These are phyloP conservation scores for Acanthochlamys bracteata DNA, from an alignment of 106 monocot genomes.

Conservation along the genomic window DNA sequence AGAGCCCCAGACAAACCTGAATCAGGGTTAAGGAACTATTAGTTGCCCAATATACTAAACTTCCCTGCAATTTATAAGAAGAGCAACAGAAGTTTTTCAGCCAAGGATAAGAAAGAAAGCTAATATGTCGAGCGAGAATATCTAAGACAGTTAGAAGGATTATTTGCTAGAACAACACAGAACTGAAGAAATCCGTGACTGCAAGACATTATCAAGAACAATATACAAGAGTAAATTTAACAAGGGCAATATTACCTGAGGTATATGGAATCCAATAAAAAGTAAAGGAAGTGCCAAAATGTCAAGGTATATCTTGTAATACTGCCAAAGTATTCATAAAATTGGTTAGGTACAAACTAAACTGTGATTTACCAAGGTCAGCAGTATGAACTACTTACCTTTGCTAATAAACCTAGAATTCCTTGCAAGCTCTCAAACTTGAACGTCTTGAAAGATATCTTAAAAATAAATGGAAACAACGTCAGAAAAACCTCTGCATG, in stretches of 20 bases:
- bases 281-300: slow-evolving; percentile 72
- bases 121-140: too few species aligned
- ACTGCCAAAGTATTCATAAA: slow-evolving; percentile 44
- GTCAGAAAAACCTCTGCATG: neutral
- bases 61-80: slow-evolving; percentile 65
- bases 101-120: too few species aligned
- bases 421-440: slow-evolving; percentile 46
- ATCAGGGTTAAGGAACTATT: slow-evolving; percentile 73
- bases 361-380: neutral
- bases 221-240: slow-evolving; percentile 3
- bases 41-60: slow-evolving; percentile 86
- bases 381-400: slow-evolving; percentile 34
- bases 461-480: slow-evolving; percentile 5
- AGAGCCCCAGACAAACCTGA: slow-evolving; percentile 47
- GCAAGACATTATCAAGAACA: neutral
- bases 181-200: too few species aligned
- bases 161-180: too few species aligned
- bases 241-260: too few species aligned
- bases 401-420: slow-evolving; percentile 67
- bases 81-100: too few species aligned
- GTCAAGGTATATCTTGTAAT: slow-evolving; percentile 91
- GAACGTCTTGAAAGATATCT: slow-evolving; percentile 74
- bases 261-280: slow-evolving; percentile 73
- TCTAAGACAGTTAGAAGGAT: too few species aligned
- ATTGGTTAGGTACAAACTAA: neutral